Evolutionary conservation across 2,329 filamentous ascomycete species (phyloP).

Genomic region (Paraconiothyrium sp.): DNA sequence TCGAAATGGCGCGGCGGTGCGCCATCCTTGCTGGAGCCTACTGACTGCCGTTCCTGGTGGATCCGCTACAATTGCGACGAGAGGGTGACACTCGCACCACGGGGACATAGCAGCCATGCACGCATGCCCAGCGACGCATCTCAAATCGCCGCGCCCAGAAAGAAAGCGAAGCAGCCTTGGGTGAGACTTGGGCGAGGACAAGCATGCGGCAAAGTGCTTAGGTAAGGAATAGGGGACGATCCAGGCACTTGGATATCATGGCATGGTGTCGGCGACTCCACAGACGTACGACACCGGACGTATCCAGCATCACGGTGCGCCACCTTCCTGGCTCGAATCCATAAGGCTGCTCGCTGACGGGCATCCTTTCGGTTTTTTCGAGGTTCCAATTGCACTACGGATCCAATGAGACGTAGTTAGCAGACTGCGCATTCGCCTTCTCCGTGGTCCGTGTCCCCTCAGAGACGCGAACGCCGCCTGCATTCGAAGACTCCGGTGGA

Average conservation of each 20-base stretch:
- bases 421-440: not conserved
- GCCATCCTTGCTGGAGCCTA: not conserved
- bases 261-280: not conserved
- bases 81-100: not conserved
- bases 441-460: slow-evolving; percentile 1
- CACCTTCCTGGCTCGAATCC: slow-evolving; percentile 4
- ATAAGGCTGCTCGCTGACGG: slow-evolving; percentile 3
- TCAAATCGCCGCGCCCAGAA: not conserved
- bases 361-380: slow-evolving; percentile 1
- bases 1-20: slow-evolving; percentile 2
- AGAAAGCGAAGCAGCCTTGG: slow-evolving; percentile 9
- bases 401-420: not conserved
- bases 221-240: slow-evolving; percentile 8
- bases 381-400: slow-evolving; percentile 1
- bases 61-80: slow-evolving; percentile 4
- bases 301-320: not conserved
- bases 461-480: slow-evolving; percentile 6
- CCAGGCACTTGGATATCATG: slow-evolving; percentile 17
- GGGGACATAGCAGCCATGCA: not conserved
- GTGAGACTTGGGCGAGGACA: not conserved
- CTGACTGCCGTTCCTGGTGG: not conserved
- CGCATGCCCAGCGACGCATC: slow-evolving; percentile 5
- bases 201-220: slow-evolving; percentile 12
- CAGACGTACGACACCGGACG: not conserved
- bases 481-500: not conserved